Conservation (phyloP, 768 basidiomycete genomes). For the Phlebiopsis flavidoalba region DNA sequence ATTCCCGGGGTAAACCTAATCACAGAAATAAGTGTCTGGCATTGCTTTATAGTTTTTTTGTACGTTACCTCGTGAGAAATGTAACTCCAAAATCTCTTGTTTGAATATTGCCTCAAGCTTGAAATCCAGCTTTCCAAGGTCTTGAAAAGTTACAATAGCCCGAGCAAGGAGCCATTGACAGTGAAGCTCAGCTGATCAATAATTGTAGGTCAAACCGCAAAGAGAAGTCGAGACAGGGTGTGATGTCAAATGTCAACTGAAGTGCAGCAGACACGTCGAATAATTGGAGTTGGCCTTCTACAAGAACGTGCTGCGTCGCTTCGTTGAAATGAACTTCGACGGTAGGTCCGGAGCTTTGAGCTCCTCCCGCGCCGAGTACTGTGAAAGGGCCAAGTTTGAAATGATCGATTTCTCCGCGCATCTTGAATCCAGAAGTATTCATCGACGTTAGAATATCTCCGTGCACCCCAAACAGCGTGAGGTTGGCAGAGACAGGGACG, state of each 20-base stretch:
- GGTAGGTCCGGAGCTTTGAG: neutral
- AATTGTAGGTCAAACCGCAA: neutral
- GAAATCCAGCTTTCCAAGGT: neutral
- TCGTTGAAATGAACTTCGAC: neutral
- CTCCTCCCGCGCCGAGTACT: neutral
- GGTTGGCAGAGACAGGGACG: neutral
- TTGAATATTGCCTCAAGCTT: neutral
- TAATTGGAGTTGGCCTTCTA: neutral
- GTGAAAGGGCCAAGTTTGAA: neutral
- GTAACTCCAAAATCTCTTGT: neutral
- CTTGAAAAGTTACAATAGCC: neutral
- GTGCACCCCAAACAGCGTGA: neutral
- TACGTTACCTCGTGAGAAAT: neutral
- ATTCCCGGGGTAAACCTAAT: too few relatives aligned
- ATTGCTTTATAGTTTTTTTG: neutral
- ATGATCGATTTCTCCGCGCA: neutral
- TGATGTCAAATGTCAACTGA: neutral
- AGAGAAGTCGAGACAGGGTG: neutral
- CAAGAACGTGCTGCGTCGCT: neutral
- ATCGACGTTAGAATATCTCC: neutral
- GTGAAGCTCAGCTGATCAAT: neutral
- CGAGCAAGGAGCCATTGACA: neutral
- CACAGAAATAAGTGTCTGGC: too few relatives aligned
- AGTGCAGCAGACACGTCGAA: neutral
- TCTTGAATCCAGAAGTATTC: neutral